Evolutionary conservation across 257 asterid species (phyloP), one percentile per base, ranked within the genome.

Genomic region (Verbascum thapsus): DNA sequence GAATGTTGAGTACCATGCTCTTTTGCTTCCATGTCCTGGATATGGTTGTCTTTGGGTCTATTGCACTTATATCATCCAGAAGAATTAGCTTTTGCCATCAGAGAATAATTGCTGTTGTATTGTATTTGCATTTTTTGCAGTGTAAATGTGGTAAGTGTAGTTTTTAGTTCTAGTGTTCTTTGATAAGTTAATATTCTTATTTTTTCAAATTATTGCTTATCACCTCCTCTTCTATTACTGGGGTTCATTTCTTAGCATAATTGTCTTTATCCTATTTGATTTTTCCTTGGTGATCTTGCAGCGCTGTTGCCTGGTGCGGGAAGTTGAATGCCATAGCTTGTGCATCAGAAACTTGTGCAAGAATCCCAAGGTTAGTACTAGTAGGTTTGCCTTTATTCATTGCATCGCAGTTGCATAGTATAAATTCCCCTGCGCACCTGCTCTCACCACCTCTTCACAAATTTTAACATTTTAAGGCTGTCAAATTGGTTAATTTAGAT

Each of bases 241-340:
- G 2, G 42, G 22, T 44, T 19, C 8, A 23, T n/a, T 60, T 55
- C 0, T 34, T 32, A 26, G 55, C 12, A 43, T 63, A 16, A 30
- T 51, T 15, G 3, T 53, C 19, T 40, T 18, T 49, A 11, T 51
- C 10, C 34, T 64, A 6, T 68, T n/a, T 60, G 7, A 26, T 7
- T 23, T 44, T 40, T 7, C 58, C 8, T 15, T 64, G 69, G 66
- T 52, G 41, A 5, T 71, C 15, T 70, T 74, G 73, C 81, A 94
- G 99, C 83, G 94, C 90, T 63, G 95, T 87, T 76, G 96, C 99
- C 51, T 94, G 99, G 99, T 94, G 99, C 43, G 95, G 96, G 61
- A 94, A 90, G 84, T 78, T 94, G 74, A 94, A 94, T 76, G 85
- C 92, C 44, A 81, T 94, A 65, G 99, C 99, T 49, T 90, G 97